Percentiles rank a stretch among this genome's conserved stretches.
Conservation (phyloP, 306 rosid genomes). For the Citrullus amarus region DNA sequence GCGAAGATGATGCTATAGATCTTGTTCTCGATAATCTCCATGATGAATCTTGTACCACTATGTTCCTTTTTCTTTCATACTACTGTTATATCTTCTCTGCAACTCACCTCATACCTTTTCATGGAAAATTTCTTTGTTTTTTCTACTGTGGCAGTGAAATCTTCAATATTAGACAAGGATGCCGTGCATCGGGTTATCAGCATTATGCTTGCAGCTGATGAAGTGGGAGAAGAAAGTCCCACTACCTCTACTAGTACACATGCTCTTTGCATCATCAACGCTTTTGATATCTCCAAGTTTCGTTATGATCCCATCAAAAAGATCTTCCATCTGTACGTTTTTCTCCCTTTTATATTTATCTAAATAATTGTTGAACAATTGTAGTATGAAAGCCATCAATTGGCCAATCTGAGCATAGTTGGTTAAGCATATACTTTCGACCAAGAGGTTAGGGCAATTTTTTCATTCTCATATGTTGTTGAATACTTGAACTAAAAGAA, state of each 20-base stretch:
- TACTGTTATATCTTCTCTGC: neutral
- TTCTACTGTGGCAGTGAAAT: conserved; percentile 35
- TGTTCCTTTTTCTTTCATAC: neutral
- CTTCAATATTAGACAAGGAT: conserved; percentile 51
- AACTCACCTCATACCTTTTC: neutral
- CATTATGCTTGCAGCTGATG: conserved; percentile 39
- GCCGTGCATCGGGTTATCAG: conserved; percentile 41
- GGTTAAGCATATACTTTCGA: too few relatives aligned
- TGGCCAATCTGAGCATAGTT: too few relatives aligned
- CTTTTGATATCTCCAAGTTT: conserved; percentile 42
- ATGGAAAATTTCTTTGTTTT: neutral
- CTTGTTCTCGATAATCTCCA: conserved; percentile 50
- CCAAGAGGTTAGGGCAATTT: too few relatives aligned
- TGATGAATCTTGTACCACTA: conserved; percentile 32
- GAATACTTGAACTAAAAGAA: too few relatives aligned
- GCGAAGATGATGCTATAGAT: conserved; percentile 48
- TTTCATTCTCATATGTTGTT: too few relatives aligned
- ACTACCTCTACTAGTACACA: conserved; percentile 11
- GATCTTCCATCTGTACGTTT: conserved; percentile 45
- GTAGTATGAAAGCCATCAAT: neutral
- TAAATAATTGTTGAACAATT: neutral
- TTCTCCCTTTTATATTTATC: neutral
- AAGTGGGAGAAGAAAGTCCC: conserved; percentile 15
- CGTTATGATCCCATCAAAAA: conserved; percentile 61
- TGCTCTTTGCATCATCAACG: conserved; percentile 40